Conservation (phyloP, 192 early-diverging fungal species). For the Bifiguratus adelaidae region DNA sequence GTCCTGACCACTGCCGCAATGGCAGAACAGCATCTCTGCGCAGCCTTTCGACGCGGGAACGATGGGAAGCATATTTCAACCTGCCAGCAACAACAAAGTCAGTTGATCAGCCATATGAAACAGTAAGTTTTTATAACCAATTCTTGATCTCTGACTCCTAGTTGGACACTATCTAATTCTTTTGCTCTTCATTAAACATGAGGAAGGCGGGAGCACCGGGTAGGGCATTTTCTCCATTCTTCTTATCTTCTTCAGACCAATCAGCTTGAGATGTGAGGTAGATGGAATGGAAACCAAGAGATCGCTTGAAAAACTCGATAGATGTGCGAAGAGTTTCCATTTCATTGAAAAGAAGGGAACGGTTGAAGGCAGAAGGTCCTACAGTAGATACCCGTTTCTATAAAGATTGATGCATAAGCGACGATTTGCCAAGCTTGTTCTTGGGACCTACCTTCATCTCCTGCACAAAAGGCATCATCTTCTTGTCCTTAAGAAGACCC, state of each 20-base stretch:
- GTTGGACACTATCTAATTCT: no score
- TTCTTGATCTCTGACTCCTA: no score
- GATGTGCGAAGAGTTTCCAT: slow-evolving; percentile 43
- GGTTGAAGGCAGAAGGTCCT: slow-evolving; percentile 68
- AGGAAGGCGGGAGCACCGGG: slow-evolving; percentile 44
- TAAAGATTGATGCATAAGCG: slow-evolving; percentile 16
- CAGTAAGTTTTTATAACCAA: no score
- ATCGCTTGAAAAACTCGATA: slow-evolving; percentile 41
- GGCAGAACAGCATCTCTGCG: no score
- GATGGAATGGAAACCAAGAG: slow-evolving; percentile 45
- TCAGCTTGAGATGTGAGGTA: slow-evolving; percentile 34
- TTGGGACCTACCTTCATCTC: slow-evolving; percentile 36
- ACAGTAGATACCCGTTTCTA: slow-evolving; percentile 67
- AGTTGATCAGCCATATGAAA: no score
- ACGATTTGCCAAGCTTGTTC: no score
- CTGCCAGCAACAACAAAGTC: no score
- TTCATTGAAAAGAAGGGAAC: slow-evolving; percentile 79
- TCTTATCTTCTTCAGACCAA: slow-evolving; percentile 34
- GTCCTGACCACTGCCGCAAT: no score
- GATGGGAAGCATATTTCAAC: no score
- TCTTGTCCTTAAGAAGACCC: slow-evolving; percentile 89
- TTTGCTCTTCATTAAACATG: slow-evolving; percentile 34
- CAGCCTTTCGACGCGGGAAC: no score
- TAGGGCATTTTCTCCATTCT: slow-evolving; percentile 35
- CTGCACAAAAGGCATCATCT: slow-evolving; percentile 93